Percentiles rank a stretch among this genome's conserved stretches.
phyloP scores from a whole-genome alignment of 2,329 filamentous ascomycete species.

The Curvularia spicifera region DNA sequence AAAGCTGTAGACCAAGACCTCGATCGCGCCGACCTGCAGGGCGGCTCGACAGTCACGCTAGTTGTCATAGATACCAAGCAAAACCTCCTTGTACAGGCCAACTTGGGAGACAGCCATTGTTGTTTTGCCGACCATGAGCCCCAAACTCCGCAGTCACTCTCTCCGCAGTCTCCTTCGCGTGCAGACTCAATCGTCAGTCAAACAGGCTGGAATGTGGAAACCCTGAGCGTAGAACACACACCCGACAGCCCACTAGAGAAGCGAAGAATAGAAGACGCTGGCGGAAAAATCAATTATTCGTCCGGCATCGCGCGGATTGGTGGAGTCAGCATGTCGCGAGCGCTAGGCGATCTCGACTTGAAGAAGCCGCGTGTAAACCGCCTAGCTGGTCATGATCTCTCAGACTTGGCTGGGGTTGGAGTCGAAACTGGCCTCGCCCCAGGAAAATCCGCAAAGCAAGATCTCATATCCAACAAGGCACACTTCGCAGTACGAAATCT shows the following conservation, averaged over 20 bases:
- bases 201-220: constrained; percentile 27
- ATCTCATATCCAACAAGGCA: constrained; percentile 34
- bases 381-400: constrained; percentile 32
- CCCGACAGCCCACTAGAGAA: constrained; percentile 30
- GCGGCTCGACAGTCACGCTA: constrained; percentile 34
- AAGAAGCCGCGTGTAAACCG: constrained; percentile 35
- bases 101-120: constrained; percentile 34
- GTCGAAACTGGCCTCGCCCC: constrained; percentile 34
- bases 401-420: constrained; percentile 30
- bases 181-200: constrained; percentile 11
- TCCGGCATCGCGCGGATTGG: constrained; percentile 32
- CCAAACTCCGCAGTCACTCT: constrained; percentile 9
- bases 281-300: constrained; percentile 30
- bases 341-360: constrained; percentile 31
- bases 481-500: constrained; percentile 28
- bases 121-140: constrained; percentile 25
- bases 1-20: constrained; percentile 28
- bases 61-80: constrained; percentile 32
- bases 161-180: constrained; percentile 9
- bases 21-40: constrained; percentile 24
- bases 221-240: constrained; percentile 28
- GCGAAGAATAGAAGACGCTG: constrained; percentile 31
- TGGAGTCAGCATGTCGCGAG: constrained; percentile 36
- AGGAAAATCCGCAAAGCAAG: constrained; percentile 26
- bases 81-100: constrained; percentile 29